Evolutionary conservation across 371 early-diverging fungal species (phyloP), one percentile per base, ranked within the genome.

Genomic region (Syncephalis plumigaleata): DNA sequence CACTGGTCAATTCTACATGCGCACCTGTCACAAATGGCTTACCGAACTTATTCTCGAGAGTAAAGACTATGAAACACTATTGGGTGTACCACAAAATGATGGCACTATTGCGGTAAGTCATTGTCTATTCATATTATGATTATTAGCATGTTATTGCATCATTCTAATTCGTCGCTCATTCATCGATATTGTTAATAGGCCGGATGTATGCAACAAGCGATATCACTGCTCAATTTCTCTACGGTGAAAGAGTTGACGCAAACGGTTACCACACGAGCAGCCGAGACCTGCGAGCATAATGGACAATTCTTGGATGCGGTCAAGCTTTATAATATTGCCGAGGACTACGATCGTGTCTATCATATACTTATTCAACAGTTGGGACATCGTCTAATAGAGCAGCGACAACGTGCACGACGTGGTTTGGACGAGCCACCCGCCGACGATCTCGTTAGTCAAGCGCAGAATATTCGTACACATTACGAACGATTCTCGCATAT

Each of bases 301-400:
- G 86, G 84, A 2, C 64, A 68, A 17, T 68, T 80, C 42, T 60
- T 61, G 27, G 89, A 89, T 51, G 79, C 86, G 1, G 67, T 90
- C 17, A 56, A 67, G 53, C 68, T 91, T 17, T 86, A 75, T 53
- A 72, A 87, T 55, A 59, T 83, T 39, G 77, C 79, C 9, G 66
- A 75, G 57, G 77, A 87, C 39, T 84, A 81, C 55, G 77, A 83
- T 57, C 67, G 61, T 4, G 89, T 90, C 18, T 60, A 87, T 1
- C 67, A 67, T 36, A 68, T 88, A n/a, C 52, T 91, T 54, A 75
- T 72, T 54, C 69, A 73, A 50, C 76, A 83, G 55, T 59, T 92
- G 37, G 81, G 84, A 39, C 84, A 86, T 45, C 66, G 64, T 3
- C 55, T 79, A 21, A 58, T 67, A 7, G 56, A 59, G 39, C 59